phyloP scores from a whole-genome alignment of 257 asterid genomes.

The Lithospermum erythrorhizon region DNA sequence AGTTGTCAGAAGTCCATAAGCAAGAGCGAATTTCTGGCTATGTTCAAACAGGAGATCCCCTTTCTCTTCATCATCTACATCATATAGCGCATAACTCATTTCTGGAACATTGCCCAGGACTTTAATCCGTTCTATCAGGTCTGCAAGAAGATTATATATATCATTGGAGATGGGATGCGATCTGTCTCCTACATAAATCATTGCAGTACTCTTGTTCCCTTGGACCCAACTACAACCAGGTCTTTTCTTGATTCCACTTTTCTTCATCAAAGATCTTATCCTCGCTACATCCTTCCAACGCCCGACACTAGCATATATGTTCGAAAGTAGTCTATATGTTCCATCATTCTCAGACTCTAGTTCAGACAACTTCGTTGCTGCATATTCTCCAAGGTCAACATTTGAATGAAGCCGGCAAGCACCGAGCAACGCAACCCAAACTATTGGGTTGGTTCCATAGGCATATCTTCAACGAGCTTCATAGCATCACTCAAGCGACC shows the following conservation, averaged over 20 bases:
- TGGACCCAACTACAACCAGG: too few species aligned
- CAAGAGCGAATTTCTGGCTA: not conserved
- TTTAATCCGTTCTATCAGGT: not conserved
- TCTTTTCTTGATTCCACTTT: not conserved
- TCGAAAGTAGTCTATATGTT: not conserved
- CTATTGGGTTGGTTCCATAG: too few species aligned
- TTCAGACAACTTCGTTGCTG: not conserved
- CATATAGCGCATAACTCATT: not conserved
- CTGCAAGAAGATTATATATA: not conserved
- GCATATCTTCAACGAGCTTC: too few species aligned
- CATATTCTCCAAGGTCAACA: not conserved
- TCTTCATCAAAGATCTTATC: not conserved
- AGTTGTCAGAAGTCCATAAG: slow-evolving; percentile 1
- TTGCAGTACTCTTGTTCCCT: not conserved
- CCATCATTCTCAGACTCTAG: not conserved
- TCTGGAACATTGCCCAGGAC: not conserved
- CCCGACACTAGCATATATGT: not conserved
- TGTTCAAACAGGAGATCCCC: not conserved
- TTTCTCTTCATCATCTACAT: slow-evolving; percentile 2
- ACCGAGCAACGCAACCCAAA: too few species aligned
- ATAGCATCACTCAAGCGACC: too few species aligned
- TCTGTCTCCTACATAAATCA: not conserved
- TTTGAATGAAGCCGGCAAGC: too few species aligned
- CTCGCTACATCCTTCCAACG: not conserved
- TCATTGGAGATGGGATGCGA: not conserved